These are phyloP conservation scores for Phialophora expanda DNA, from an alignment of 2,329 filamentous ascomycete genomes.

Conservation along the genomic window DNA sequence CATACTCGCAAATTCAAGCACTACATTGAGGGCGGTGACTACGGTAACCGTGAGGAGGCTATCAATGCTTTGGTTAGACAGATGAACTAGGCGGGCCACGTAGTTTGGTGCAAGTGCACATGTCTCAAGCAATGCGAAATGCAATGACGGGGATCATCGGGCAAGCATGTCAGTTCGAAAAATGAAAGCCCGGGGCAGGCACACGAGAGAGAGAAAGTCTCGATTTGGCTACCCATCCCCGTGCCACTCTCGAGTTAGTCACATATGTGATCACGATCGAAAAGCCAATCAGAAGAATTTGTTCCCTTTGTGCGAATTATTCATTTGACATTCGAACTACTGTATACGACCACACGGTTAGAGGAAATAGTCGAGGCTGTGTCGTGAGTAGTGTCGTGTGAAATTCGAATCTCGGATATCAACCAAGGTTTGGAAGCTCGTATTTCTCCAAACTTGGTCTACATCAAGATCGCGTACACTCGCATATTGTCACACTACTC, in stretches of 20 bases:
- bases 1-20: slow-evolving; percentile 97
- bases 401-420: not conserved
- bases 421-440: not conserved
- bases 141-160: not conserved
- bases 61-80: slow-evolving; percentile 96
- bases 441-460: not conserved
- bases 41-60: slow-evolving; percentile 97
- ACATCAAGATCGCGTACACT: no score
- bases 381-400: not conserved
- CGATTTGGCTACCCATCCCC: not conserved
- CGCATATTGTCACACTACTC: not conserved
- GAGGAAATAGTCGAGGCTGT: not conserved
- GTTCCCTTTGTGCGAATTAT: not conserved
- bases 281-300: slow-evolving; percentile 6
- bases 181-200: not conserved
- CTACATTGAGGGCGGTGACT: slow-evolving; percentile 97
- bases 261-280: not conserved
- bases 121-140: not conserved
- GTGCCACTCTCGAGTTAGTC: not conserved
- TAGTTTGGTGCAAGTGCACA: not conserved
- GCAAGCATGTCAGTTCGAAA: not conserved
- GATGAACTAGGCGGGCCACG: slow-evolving; percentile 81
- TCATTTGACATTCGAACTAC: not conserved
- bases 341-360: not conserved
- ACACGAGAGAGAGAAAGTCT: not conserved